A percentile compares a stretch with the other conserved stretches of the same genome.
These are phyloP conservation scores for Leccinum fallax DNA, from an alignment of 1,284 basidiomycete species.

Conservation along the genomic window DNA sequence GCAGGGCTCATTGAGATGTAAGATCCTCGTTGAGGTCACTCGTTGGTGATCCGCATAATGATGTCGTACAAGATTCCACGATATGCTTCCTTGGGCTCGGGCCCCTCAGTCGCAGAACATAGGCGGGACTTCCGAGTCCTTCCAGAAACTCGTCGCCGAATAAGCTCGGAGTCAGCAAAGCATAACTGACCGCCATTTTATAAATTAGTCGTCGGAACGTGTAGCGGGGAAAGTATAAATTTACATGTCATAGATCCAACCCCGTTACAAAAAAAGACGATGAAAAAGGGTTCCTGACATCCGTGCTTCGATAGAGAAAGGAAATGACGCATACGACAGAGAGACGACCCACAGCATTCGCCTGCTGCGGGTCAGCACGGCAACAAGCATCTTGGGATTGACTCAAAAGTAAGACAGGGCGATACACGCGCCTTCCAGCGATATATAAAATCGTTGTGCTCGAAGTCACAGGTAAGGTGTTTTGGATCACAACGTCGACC, in stretches of 20 bases:
- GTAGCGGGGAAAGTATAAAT: not conserved
- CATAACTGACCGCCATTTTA: not conserved
- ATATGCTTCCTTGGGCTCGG: not conserved
- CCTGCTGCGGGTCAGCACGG: not conserved
- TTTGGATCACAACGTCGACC: not conserved
- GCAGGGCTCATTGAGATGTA: too few relatives aligned
- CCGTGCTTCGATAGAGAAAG: slow-evolving; percentile 11
- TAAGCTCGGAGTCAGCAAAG: not conserved
- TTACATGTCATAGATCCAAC: slow-evolving; percentile 13
- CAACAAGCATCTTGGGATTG: not conserved
- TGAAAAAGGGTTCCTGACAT: not conserved
- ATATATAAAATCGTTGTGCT: slow-evolving; percentile 13
- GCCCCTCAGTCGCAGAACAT: too few relatives aligned
- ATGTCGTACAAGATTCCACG: not conserved
- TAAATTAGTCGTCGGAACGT: not conserved
- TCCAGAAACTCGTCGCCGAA: not conserved
- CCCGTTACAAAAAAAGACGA: slow-evolving; percentile 14
- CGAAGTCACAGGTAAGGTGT: slow-evolving; percentile 1
- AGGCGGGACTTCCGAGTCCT: not conserved
- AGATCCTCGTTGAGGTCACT: not conserved
- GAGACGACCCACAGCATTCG: slow-evolving; percentile 4
- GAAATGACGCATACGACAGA: not conserved
- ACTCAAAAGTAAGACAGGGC: slow-evolving; percentile 4
- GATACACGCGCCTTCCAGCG: slow-evolving; percentile 7
- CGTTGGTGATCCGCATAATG: not conserved